phyloP scores from a whole-genome alignment of 1,284 basidiomycete species.

The Sanghuangporus baumii region DNA sequence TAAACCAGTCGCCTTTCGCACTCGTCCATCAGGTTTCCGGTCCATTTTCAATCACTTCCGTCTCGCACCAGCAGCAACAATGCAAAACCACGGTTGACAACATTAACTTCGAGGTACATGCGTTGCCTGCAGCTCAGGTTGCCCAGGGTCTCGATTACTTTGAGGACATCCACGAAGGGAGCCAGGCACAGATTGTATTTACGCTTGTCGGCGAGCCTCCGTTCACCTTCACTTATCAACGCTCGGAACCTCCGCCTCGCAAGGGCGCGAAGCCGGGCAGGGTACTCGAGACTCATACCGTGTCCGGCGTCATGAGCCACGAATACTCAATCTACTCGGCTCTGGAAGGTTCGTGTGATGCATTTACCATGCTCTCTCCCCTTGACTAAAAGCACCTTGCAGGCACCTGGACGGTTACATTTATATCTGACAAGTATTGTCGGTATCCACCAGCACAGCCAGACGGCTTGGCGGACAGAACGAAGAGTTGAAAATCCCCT shows the following conservation, averaged over 20 bases:
- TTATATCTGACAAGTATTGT: constrained; percentile 80
- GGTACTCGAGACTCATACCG: constrained; percentile 84
- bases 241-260: constrained; percentile 57
- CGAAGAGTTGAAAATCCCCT: constrained; percentile 10
- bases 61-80: constrained; percentile 88
- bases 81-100: constrained; percentile 80
- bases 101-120: constrained; percentile 73
- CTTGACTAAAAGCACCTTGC: constrained; percentile 18
- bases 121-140: constrained; percentile 83
- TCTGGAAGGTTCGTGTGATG: constrained; percentile 61
- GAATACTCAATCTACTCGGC: constrained; percentile 88
- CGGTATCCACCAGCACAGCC: constrained; percentile 60
- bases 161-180: constrained; percentile 87
- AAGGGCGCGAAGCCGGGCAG: constrained; percentile 63
- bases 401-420: constrained; percentile 93
- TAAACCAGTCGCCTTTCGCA: constrained; percentile 77
- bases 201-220: constrained; percentile 86
- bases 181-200: constrained; percentile 92
- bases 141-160: constrained; percentile 76
- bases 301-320: constrained; percentile 71
- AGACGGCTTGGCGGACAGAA: constrained; percentile 31
- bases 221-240: constrained; percentile 92
- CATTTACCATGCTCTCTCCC: not conserved
- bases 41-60: constrained; percentile 75
- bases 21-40: constrained; percentile 79